Evolutionary conservation across 805 yeast species (phyloP).

Genomic region (Yarrowia hollandica): DNA sequence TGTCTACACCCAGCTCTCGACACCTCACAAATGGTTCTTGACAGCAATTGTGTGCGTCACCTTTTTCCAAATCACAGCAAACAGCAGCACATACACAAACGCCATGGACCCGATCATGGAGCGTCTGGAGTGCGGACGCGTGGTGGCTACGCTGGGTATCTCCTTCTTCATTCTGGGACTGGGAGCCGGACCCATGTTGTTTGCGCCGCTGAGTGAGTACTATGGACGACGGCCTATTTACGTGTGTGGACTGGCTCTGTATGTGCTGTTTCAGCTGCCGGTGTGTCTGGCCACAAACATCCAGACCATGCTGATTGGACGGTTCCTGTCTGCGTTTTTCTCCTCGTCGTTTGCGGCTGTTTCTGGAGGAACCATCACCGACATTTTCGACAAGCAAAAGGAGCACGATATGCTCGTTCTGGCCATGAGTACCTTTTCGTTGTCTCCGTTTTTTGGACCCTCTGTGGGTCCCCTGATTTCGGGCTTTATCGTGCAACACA

Average conservation of each 20-base stretch:
- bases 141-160: slow-evolving; percentile 54
- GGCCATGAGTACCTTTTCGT: slow-evolving; percentile 57
- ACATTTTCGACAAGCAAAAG: slow-evolving; percentile 51
- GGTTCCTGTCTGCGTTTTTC: slow-evolving; percentile 64
- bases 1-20: slow-evolving; percentile 20
- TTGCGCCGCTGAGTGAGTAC: slow-evolving; percentile 61
- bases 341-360: slow-evolving; percentile 68
- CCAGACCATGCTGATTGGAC: slow-evolving; percentile 52
- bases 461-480: slow-evolving; percentile 50
- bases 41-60: slow-evolving; percentile 18
- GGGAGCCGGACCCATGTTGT: slow-evolving; percentile 65
- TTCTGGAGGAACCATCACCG: slow-evolving; percentile 69
- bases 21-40: slow-evolving; percentile 19
- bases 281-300: slow-evolving; percentile 47
- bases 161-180: slow-evolving; percentile 65
- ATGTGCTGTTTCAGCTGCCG: slow-evolving; percentile 35
- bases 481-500: slow-evolving; percentile 47
- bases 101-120: slow-evolving; percentile 37
- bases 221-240: slow-evolving; percentile 48
- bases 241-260: slow-evolving; percentile 37
- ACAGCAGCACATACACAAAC: slow-evolving; percentile 1
- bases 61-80: slow-evolving; percentile 24
- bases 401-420: slow-evolving; percentile 47
- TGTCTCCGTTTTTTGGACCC: slow-evolving; percentile 65
- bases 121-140: slow-evolving; percentile 48